Conservation (phyloP, 2,329 filamentous ascomycete species). For the Bertia moriformis region DNA sequence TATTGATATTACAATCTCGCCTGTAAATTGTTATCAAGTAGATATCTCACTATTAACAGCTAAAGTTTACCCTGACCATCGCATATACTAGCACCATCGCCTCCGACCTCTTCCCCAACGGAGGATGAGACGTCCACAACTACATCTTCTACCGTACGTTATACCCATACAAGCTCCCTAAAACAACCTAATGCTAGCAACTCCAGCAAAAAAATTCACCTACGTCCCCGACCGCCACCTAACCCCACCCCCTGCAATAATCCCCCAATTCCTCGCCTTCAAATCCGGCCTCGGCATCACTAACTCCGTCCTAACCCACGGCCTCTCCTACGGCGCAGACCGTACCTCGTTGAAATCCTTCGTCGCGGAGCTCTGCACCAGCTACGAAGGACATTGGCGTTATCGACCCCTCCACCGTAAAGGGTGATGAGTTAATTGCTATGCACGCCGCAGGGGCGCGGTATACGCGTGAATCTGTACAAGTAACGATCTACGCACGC, state of each 20-base stretch:
- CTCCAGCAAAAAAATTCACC: constrained; percentile 4
- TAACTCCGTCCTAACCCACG: constrained; percentile 18
- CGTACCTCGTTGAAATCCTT: constrained; percentile 16
- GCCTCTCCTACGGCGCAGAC: constrained; percentile 19
- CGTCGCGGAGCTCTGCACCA: constrained; percentile 10
- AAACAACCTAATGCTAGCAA: too few relatives aligned
- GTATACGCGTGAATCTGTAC: constrained; percentile 19
- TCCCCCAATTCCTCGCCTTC: constrained; percentile 10
- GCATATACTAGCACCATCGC: constrained; percentile 1
- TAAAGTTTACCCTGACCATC: background rate
- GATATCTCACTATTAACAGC: background rate
- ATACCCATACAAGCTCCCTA: constrained; percentile 5
- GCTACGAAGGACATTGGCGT: constrained; percentile 14
- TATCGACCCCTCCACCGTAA: constrained; percentile 12
- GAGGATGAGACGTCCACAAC: constrained; percentile 16
- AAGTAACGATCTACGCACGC: constrained; percentile 19
- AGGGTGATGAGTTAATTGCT: constrained; percentile 7
- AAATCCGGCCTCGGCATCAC: constrained; percentile 12
- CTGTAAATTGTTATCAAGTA: too few relatives aligned
- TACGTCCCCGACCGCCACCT: constrained; percentile 11
- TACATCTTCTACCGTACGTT: constrained; percentile 16
- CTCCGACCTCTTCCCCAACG: constrained; percentile 11
- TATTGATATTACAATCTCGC: too few relatives aligned
- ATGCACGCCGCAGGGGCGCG: constrained; percentile 14
- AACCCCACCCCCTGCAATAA: constrained; percentile 12